Conservation (phyloP, 176 grass and related monocot species). For the Oryza punctata region DNA sequence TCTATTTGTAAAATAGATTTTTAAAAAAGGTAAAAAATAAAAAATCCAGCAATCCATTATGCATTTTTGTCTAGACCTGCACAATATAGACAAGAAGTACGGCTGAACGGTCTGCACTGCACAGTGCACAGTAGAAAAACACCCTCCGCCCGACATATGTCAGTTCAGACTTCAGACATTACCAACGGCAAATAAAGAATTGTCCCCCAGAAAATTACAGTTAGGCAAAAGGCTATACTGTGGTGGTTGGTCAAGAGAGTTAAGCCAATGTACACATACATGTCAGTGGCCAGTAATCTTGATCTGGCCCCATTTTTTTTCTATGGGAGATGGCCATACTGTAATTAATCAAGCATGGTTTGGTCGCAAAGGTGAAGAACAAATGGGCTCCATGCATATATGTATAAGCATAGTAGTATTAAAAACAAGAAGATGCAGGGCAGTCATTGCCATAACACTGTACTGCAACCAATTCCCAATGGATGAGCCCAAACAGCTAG, state of each 20-base stretch:
- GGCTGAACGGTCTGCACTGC: background rate
- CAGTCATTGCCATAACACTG: constrained; percentile 2
- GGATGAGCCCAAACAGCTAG: no score
- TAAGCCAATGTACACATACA: background rate
- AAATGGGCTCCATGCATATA: background rate
- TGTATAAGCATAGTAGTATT: background rate
- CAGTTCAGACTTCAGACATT: background rate
- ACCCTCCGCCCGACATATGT: background rate
- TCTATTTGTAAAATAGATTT: no score
- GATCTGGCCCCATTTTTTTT: background rate
- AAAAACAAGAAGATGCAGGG: constrained; percentile 8
- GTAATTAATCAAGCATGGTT: background rate
- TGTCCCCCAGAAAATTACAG: background rate
- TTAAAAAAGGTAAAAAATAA: no score
- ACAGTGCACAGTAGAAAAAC: background rate
- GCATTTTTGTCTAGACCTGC: background rate
- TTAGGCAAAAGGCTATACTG: background rate
- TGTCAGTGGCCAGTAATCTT: background rate
- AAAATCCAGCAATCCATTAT: background rate
- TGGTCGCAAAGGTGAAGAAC: background rate
- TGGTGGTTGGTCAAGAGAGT: background rate
- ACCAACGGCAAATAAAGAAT: background rate
- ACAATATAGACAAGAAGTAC: background rate
- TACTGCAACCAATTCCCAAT: constrained; percentile 10
- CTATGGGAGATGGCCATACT: no score